These are phyloP conservation scores for Phyllosticta capitalensis DNA, from an alignment of 2,329 filamentous ascomycete genomes.

Conservation along the genomic window DNA sequence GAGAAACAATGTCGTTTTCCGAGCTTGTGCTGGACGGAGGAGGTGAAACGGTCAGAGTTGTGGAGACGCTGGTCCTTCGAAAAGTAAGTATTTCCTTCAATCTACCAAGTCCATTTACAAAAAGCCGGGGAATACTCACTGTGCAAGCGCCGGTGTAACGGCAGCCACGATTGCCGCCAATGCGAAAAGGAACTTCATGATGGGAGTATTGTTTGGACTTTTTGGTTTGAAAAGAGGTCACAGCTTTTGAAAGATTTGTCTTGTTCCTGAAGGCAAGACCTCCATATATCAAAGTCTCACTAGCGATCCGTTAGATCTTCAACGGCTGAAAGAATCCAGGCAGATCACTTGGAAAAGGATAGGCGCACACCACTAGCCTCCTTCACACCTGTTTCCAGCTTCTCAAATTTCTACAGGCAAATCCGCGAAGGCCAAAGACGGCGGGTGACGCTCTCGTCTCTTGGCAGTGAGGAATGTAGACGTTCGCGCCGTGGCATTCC, in stretches of 20 bases:
- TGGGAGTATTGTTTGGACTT: not conserved
- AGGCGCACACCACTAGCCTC: too few species aligned
- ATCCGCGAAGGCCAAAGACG: not conserved
- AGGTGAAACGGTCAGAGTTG: not conserved
- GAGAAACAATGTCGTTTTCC: conserved; percentile 1
- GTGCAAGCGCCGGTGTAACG: not conserved
- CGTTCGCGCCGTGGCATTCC: not conserved
- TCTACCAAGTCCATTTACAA: not conserved
- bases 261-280: not conserved
- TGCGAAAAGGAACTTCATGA: not conserved
- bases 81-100: not conserved
- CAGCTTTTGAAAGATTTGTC: not conserved
- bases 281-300: too few species aligned
- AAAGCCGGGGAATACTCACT: not conserved
- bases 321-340: too few species aligned
- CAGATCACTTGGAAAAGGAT: too few species aligned
- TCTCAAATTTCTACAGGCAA: not conserved
- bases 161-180: not conserved
- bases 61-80: not conserved
- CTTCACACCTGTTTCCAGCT: not conserved
- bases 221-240: not conserved
- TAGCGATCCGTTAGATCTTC: too few species aligned
- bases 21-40: not conserved
- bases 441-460: not conserved
- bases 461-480: not conserved